Evolutionary conservation across 768 basidiomycete genomes (phyloP).

Genomic region (Porphyrellus cyaneotinctus): DNA sequence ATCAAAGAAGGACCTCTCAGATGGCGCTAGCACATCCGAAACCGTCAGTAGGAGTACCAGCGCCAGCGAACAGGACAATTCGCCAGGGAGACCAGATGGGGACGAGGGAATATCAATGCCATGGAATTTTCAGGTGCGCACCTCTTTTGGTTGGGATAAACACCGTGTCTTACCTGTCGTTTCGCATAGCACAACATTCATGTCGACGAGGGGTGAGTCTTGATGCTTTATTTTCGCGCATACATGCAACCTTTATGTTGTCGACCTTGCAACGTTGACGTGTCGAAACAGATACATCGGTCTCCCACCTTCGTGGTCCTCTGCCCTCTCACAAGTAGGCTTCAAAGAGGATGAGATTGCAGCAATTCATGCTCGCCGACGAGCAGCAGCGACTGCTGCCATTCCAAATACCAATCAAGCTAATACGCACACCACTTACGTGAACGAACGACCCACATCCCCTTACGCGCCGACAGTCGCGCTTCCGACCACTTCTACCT

Average conservation of each 20-base stretch:
- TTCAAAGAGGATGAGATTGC: constrained; percentile 69
- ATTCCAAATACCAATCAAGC: constrained; percentile 4
- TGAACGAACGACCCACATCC: constrained; percentile 10
- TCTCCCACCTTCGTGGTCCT: constrained; percentile 71
- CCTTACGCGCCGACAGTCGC: constrained; percentile 7
- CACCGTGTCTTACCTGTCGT: constrained; percentile 1
- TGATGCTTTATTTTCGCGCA: constrained; percentile 12
- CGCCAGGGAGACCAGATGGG: constrained; percentile 26
- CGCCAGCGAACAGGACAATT: constrained; percentile 8
- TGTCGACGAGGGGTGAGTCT: constrained; percentile 71
- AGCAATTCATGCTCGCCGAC: constrained; percentile 45
- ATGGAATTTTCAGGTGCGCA: constrained; percentile 68
- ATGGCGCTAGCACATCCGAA: constrained; percentile 13
- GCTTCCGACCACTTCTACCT: constrained; percentile 17
- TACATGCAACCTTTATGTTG: not conserved
- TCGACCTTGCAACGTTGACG: not conserved
- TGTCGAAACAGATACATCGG: constrained; percentile 47
- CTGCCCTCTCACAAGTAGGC: constrained; percentile 55
- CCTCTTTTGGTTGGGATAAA: not conserved
- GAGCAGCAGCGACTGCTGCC: constrained; percentile 13
- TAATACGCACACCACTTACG: constrained; percentile 1
- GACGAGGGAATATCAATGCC: constrained; percentile 66
- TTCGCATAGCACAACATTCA: constrained; percentile 66
- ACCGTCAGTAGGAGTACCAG: constrained; percentile 12
- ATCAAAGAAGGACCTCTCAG: constrained; percentile 28